Evolutionary conservation across 345 rosid species (phyloP), one percentile per base, ranked within the genome.

Genomic region (Laguncularia racemosa): DNA sequence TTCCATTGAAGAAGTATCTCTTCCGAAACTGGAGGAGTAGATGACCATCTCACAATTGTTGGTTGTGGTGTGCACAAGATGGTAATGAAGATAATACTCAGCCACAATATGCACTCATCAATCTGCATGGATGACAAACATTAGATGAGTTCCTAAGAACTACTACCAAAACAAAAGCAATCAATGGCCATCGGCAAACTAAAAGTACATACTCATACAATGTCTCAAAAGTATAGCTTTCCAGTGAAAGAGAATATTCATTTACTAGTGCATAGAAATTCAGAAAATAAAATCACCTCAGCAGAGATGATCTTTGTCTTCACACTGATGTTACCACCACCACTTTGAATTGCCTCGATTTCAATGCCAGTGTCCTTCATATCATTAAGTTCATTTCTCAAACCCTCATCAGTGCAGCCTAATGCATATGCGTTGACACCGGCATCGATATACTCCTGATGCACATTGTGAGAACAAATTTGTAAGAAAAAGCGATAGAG

Each of bases 61-160:
- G 89, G 98, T 63, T 91, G 96, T 16, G 98, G 98, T 0, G 98
- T 91, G 61, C 98, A 91, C 81, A 91, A 72, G 61, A 91, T 91
- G 33, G 92, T 91, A 61, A 91, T 91, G 77, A 88, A 91, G 51
- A 84, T 71, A 58, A 88, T 88, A 79, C 98, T 79, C 73, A 84
- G 58, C 98, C 96, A 91, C 70, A 88, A 63, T 73, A 86, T 88
- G 57, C 98, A 91, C 63, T 91, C 95, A 57, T 91, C 79, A 45
- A 88, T 73, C 98, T 91, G 80, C 59, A 51, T 38, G 40, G 7
- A 26, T 46, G 16, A 71, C 56, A 54, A 18, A 20, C 17, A 48
- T 57, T 45, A 16, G 14, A 53, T 56, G 13, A 40, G 53, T 48
- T 48, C 14, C n/a, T 48, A 48, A 4, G 16, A 14, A 14, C 12